Evolutionary conservation across 495 filamentous ascomycete species (phyloP).

Genomic region (Talaromyces trachyspermus): DNA sequence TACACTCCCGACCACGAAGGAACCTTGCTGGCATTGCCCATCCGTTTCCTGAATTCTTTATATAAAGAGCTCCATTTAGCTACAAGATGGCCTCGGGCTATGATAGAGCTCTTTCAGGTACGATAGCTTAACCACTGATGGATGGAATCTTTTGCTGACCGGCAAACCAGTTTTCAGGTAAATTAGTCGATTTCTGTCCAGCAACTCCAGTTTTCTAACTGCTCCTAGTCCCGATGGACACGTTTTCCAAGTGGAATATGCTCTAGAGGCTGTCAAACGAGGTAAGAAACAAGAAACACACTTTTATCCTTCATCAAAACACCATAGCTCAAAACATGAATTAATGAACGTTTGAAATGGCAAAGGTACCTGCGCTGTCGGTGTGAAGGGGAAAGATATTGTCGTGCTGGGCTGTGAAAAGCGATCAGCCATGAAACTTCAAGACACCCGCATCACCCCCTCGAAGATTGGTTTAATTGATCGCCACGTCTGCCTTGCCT

Average conservation of each 20-base stretch:
- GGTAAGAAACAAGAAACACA: too few species aligned
- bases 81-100: slow-evolving; percentile 74
- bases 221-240: slow-evolving; percentile 85
- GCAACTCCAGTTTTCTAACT: slow-evolving; percentile 14
- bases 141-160: slow-evolving; percentile 28
- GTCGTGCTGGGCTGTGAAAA: slow-evolving; percentile 98
- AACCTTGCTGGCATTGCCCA: neutral
- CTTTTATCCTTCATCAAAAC: too few species aligned
- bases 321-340: too few species aligned
- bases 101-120: slow-evolving; percentile 91
- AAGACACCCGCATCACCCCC: slow-evolving; percentile 97
- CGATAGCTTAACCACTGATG: slow-evolving; percentile 34
- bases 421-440: slow-evolving; percentile 95
- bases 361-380: slow-evolving; percentile 91
- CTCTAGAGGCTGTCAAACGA: slow-evolving; percentile 96
- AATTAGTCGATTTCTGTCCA: slow-evolving; percentile 14
- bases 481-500: slow-evolving; percentile 91
- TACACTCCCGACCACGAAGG: too few species aligned
- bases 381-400: slow-evolving; percentile 89
- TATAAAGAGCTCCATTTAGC: neutral
- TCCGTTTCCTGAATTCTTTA: neutral
- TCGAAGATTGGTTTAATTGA: slow-evolving; percentile 96
- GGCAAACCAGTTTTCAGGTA: slow-evolving; percentile 58
- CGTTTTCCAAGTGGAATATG: slow-evolving; percentile 99
- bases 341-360: too few species aligned